A percentile compares a stretch with the other conserved stretches of the same genome.
These are phyloP conservation scores for Emydomyces testavorans DNA, from an alignment of 2,329 filamentous ascomycete genomes.

Conservation along the genomic window DNA sequence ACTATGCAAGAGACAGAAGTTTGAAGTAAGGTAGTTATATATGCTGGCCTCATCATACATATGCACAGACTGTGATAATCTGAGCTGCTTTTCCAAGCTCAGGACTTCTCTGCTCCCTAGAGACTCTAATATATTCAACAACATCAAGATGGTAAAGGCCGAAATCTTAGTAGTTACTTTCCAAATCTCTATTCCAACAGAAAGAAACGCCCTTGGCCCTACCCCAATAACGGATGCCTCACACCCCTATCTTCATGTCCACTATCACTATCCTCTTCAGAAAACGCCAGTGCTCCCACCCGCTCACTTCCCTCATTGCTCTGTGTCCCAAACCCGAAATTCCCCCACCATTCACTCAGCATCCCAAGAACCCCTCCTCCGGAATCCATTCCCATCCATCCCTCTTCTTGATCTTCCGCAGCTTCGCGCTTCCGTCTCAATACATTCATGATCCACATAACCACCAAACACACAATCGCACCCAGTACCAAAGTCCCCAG, in stretches of 20 bases:
- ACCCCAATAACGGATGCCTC: constrained; percentile 22
- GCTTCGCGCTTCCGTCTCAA: constrained; percentile 12
- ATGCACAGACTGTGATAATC: too few species aligned
- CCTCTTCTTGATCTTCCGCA: constrained; percentile 17
- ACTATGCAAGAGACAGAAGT: constrained; percentile 18
- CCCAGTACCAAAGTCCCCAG: constrained; percentile 22
- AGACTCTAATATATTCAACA: too few species aligned
- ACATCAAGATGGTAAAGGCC: too few species aligned
- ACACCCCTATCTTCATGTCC: constrained; percentile 13
- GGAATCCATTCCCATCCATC: constrained; percentile 5
- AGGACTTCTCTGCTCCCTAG: too few species aligned
- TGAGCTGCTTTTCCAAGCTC: too few species aligned
- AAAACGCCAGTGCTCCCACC: constrained; percentile 2
- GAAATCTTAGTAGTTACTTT: too few species aligned
- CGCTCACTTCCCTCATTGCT: constrained; percentile 13
- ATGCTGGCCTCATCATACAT: too few species aligned
- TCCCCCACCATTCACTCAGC: neutral
- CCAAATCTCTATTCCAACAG: too few species aligned
- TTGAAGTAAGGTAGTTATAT: too few species aligned
- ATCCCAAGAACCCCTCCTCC: neutral
- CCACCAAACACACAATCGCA: constrained; percentile 16
- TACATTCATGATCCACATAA: constrained; percentile 17
- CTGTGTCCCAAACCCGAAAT: constrained; percentile 1
- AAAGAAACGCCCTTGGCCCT: too few species aligned
- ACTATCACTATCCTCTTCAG: neutral